Evolutionary conservation across 306 rosid genomes (phyloP), one percentile per base, ranked within the genome.

Genomic region (Begonia fuchsioides): DNA sequence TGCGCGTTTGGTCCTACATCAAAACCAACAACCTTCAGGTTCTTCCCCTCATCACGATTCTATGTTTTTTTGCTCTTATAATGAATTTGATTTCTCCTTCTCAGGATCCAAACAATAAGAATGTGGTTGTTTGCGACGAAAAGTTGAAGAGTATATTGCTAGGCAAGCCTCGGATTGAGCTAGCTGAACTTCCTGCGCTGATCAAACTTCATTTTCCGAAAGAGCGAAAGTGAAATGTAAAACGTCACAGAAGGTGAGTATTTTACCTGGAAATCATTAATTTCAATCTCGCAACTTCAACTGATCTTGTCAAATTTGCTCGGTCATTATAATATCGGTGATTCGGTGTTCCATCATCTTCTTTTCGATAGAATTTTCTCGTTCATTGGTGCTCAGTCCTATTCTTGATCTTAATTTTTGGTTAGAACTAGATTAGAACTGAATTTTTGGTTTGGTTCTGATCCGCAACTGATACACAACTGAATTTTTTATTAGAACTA

Each of bases 131-230:
- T 15, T 88, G 95, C 58, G 97, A 84, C 60, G 82, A 79, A 38
- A 84, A 81, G 69, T 59, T 88, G 55, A 81, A 54, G 63, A 66
- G 80, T 38, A 71, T 88, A 61, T 56, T 88, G 73, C 59, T 76
- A 38, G 95, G 97, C 52, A 81, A 76, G 78, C 72, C 73, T 65
- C 76, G 61, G 54, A 78, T 88, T 54, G 93, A 81, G 57, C 63
- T 88, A 48, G 86, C 71, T 35, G 95, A 88, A 64, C 97, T 88
- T 62, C 97, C 95, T 48, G 68, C 74, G 46, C 73, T 88, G 56
- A 68, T 88, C 70, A 84, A 88, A 76, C 72, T 81, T 43, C 95
- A 88, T 71, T 88, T 88, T 65, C 95, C 95, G 1, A 88, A 88
- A 64, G 84, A 61, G 52, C 70, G 65, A 18, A 84, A 75, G 79